Percentiles rank a stretch among this genome's conserved stretches.
These are phyloP conservation scores for Oenanthe javanica DNA, from an alignment of 140 eudicot species.

Conservation along the genomic window DNA sequence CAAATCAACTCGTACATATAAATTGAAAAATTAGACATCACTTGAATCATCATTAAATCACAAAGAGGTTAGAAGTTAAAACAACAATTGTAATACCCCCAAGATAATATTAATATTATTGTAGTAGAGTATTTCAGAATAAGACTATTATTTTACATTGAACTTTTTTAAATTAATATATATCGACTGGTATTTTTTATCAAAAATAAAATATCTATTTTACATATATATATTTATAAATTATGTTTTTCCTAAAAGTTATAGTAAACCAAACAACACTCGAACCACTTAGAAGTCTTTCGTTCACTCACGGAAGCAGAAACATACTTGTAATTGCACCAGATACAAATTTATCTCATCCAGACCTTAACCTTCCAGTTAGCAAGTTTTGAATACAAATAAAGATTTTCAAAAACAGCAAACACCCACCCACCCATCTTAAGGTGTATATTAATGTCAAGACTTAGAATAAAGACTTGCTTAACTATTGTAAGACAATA, in stretches of 20 bases:
- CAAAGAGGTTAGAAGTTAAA: neutral
- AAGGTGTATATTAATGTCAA: neutral
- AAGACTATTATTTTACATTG: neutral
- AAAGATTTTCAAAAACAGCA: neutral
- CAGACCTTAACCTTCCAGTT: neutral
- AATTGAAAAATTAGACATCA: neutral
- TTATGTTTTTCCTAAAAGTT: neutral
- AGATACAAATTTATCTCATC: neutral
- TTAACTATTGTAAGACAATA: constrained; percentile 8
- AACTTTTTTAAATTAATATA: too few relatives aligned
- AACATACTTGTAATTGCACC: neutral
- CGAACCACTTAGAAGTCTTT: neutral
- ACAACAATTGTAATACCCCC: neutral
- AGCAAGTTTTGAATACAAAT: neutral
- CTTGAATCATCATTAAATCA: neutral
- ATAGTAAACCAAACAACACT: neutral
- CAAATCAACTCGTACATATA: neutral
- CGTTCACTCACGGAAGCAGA: neutral
- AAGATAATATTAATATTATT: too few relatives aligned
- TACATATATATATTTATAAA: too few relatives aligned
- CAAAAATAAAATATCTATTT: neutral
- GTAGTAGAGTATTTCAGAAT: neutral
- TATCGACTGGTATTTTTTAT: neutral
- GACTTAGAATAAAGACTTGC: neutral
- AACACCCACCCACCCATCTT: neutral